Evolutionary conservation across 352 stramenopile genomes (phyloP).

Genomic region (Phytophthora citricola): DNA sequence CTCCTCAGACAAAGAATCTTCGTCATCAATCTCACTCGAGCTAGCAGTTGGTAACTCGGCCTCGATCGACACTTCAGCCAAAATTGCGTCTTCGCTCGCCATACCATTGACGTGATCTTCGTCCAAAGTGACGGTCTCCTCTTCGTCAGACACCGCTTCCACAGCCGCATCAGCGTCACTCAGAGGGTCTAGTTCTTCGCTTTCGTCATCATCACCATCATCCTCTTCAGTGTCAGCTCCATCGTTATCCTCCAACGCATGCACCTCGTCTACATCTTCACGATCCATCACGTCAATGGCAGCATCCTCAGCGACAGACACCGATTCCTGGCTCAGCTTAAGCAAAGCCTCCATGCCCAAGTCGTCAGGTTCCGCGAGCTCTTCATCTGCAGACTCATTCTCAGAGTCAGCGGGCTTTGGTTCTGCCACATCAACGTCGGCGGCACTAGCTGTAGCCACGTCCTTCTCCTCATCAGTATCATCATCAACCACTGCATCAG

Average conservation of each 20-base stretch:
- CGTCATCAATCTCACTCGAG: constrained; percentile 5
- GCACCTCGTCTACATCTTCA: not conserved
- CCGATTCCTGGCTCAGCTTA: constrained; percentile 12
- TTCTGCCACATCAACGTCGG: not conserved
- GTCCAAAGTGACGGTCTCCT: constrained; percentile 2
- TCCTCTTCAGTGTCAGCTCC: constrained; percentile 6
- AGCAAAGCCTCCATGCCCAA: constrained; percentile 14
- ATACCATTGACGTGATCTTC: not conserved
- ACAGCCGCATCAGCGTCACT: not conserved
- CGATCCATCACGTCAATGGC: not conserved
- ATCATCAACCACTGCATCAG: constrained; percentile 2
- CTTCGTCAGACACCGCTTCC: constrained; percentile 3
- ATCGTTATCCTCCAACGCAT: not conserved
- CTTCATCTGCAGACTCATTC: not conserved
- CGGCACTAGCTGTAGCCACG: not conserved
- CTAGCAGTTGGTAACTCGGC: not conserved
- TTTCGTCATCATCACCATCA: constrained; percentile 1
- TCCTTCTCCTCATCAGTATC: not conserved
- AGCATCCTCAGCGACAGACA: not conserved
- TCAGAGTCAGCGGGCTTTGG: not conserved
- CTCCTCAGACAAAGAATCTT: constrained; percentile 3
- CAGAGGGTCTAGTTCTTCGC: not conserved
- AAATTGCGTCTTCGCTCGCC: constrained; percentile 2
- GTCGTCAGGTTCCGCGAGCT: not conserved
- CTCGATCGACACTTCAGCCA: not conserved